These are phyloP conservation scores for Alternaria novae-zelandiae DNA, from an alignment of 2,329 filamentous ascomycete species.

Conservation along the genomic window DNA sequence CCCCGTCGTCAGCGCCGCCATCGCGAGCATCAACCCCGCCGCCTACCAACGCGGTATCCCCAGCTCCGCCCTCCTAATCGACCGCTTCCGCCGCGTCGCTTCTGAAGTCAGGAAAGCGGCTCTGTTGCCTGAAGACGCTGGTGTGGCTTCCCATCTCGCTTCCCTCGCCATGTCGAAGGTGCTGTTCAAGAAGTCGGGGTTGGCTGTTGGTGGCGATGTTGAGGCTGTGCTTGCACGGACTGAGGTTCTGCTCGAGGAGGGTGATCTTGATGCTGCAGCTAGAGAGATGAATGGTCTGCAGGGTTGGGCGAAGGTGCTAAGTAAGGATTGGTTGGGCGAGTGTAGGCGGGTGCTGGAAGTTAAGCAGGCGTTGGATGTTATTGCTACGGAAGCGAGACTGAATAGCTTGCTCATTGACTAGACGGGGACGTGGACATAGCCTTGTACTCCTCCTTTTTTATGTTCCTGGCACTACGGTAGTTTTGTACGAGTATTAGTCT, in stretches of 20 bases:
- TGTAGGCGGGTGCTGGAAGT: conserved; percentile 93
- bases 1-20: conserved; percentile 87
- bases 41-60: conserved; percentile 94
- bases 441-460: neutral
- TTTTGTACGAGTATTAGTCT: conserved; percentile 12
- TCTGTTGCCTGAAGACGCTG: conserved; percentile 89
- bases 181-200: conserved; percentile 84
- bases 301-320: conserved; percentile 95
- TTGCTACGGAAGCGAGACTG: conserved; percentile 86
- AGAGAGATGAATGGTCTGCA: conserved; percentile 92
- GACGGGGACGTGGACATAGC: neutral
- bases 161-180: conserved; percentile 90
- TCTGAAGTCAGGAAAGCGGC: conserved; percentile 92
- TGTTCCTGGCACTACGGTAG: conserved; percentile 8
- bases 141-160: conserved; percentile 91
- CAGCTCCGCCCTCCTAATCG: conserved; percentile 83
- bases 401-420: conserved; percentile 85
- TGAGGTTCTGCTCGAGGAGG: conserved; percentile 89
- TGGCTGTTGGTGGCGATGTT: conserved; percentile 84
- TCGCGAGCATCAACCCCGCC: conserved; percentile 91
- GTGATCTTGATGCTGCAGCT: conserved; percentile 87
- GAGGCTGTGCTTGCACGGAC: conserved; percentile 91
- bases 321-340: conserved; percentile 91
- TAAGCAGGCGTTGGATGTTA: conserved; percentile 93
- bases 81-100: conserved; percentile 93